These are phyloP conservation scores for Trichoderma reesei DNA, from an alignment of 495 filamentous ascomycete genomes.

Conservation along the genomic window DNA sequence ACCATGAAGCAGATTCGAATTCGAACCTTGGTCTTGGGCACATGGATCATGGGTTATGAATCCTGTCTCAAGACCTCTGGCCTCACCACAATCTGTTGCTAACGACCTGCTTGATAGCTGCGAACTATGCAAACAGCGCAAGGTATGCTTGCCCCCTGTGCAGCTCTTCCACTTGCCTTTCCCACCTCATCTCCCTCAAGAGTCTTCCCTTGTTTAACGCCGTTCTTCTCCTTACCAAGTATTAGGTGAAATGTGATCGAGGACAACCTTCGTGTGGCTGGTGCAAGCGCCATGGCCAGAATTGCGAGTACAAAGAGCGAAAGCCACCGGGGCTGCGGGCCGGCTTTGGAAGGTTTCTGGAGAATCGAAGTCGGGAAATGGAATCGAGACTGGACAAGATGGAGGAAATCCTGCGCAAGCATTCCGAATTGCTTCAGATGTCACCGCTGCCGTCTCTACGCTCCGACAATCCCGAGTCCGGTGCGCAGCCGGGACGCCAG, in stretches of 20 bases:
- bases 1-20: too few relatives aligned
- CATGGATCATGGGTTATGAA: too few relatives aligned
- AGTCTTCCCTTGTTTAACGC: background rate
- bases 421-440: slow-evolving; percentile 31
- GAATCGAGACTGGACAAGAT: slow-evolving; percentile 65
- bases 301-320: slow-evolving; percentile 74
- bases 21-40: too few relatives aligned
- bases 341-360: slow-evolving; percentile 57
- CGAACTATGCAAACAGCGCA: slow-evolving; percentile 75
- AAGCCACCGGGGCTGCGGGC: slow-evolving; percentile 79
- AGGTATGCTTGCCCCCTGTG: slow-evolving; percentile 32
- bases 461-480: slow-evolving; percentile 36
- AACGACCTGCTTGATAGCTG: slow-evolving; percentile 38
- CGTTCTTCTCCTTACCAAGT: background rate
- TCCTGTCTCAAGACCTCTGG: too few relatives aligned
- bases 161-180: slow-evolving; percentile 13
- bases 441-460: slow-evolving; percentile 25
- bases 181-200: background rate
- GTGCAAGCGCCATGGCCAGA: slow-evolving; percentile 68
- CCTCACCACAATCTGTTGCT: background rate
- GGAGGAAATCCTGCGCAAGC: slow-evolving; percentile 38
- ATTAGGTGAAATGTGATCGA: slow-evolving; percentile 68
- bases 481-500: slow-evolving; percentile 31
- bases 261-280: slow-evolving; percentile 79
- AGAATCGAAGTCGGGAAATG: slow-evolving; percentile 40